Base-by-base conservation (phyloP, 352 stramenopile genomes). In the Phytophthora sp. region DNA sequence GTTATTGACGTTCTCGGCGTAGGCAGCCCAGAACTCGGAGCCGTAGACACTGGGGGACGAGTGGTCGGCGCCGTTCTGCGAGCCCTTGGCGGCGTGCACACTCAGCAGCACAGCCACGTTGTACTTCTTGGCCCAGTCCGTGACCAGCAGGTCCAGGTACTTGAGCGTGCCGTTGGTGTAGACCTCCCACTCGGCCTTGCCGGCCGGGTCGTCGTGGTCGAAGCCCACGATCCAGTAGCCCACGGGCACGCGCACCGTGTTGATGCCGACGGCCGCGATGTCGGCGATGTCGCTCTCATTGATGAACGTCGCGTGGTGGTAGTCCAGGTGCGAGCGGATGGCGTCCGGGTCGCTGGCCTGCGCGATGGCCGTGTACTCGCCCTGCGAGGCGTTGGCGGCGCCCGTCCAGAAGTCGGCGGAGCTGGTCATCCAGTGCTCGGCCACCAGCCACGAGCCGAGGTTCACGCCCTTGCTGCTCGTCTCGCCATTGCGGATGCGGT, bases 211-310 rank as follows among this genome's bases (percentile, higher is more conserved):
- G 56, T 89, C 46, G 43, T 86, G n/a, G 66, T 90, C 77, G 38
- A 84, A 89, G 32, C 81, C 80, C 2, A 79, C 61, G 71, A 95
- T 92, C 86, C 84, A 95, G 60, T 89, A 93, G 13, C 86, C 86
- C 3, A 95, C 69, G 0, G 86, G 83, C 9, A 94, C 84, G 6
- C 86, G 84, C n/a, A 94, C 82, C 1, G 84, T 92, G 62, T 95
- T 93, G 63, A 95, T 76, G 0, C 84, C 82, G 8, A 80, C 66
- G 5, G 54, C 64, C 0, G 79, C 80, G 45, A 95, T 93, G 7
- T 62, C 69, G 5, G 54, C 55, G 54, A 95, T 91, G 26, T 92
- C 84, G 7, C 56, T 54, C 48, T 93, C 82, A 0, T 70, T 93
- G 57, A 93, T 91, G 48, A 88, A 95, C 5, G 65, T 82, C 15